Evolutionary conservation across 2,329 filamentous ascomycete genomes (phyloP), one percentile per base, ranked within the genome.

Genomic region (Exophiala bonariae): DNA sequence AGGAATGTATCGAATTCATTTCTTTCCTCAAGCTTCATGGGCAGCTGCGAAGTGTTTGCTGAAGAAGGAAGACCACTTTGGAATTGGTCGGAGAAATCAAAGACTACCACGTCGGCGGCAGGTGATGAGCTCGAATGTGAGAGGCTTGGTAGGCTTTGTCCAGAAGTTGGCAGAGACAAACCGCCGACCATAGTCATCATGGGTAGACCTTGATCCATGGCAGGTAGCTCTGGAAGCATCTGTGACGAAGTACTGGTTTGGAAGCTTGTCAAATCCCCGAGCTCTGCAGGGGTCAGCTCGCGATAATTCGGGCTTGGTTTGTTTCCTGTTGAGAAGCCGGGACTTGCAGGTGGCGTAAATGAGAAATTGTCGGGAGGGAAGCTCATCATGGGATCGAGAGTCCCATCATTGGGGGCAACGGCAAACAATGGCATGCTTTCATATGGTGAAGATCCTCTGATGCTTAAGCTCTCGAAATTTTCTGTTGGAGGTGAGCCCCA

Each of bases 261-360:
- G 11, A 44, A 47, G 9, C 41, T 41, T n/a, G 42, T 32, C 16
- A 47, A 35, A 22, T 46, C 48, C 11, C 43, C 48, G 10, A 59
- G 42, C 20, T 60, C 58, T 14, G 62, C 63, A 17, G 68, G 66
- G n/a, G 63, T 67, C 20, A 70, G 56, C 4, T 70, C 69, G 16
- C 63, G 61, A 18, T 65, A 63, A 32, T 54, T 52, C 3, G 70
- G 66, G 6, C 69, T 71, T 16, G 65, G 61, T 14, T 65, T 63
- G 52, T 68, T 66, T 32, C 65, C 63, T 14, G 63, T 66, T 43
- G 63, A 70, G 50, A 64, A 65, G 10, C 66, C 66, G 9, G 73
- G 73, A 19, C 73, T 75, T 4, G 70, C 63, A 3, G 73, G 72
- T 22, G 73, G 73, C 3, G 73, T 76, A 48, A 68, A 73, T 2